Base-by-base conservation (phyloP, 768 basidiomycete genomes). In the Lactarius vividus region DNA sequence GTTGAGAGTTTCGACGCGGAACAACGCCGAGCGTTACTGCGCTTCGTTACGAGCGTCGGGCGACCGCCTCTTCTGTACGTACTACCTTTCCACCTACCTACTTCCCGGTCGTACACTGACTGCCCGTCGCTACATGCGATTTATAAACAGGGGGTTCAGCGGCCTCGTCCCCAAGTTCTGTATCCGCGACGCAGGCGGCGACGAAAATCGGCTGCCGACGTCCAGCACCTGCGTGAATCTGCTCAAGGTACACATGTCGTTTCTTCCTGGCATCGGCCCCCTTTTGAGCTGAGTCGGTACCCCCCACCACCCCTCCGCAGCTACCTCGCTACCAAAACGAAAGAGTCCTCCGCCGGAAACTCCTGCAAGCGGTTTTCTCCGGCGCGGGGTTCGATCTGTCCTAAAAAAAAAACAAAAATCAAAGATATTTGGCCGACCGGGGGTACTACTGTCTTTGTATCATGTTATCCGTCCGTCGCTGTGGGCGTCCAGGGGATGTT, bases 331-430 rank as follows among this genome's bases (percentile, higher is more conserved):
- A 93, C 73, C 75, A 78, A 61, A 86, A 79, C 71, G 89, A 91
- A 74, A 75, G 76, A 26, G 80, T 84, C 2, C 79, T 98, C 28
- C 81, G 85, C 11, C 78, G 84, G 57, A 98, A 97, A 76, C 78
- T 98, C 33, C 72, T 96, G 6, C 89, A 94, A 72, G 92, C 94
- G 1, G 92, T 98, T 72, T 89, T 82, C 53, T 86, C 93, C 0
- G 89, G 88, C 49, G 92, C 94, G 4, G 96, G 96, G 1, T 98
- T 98, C 68, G 96, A 98, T 78, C 80, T 98, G 58, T 97, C 95
- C 11, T 97, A 68, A 23, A 39, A 39, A 26, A 31, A 4, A 13
- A 52, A 26, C 3, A 9, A 49, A 23, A 6, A 18, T 31, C 2
- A 5, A 18, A 49, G 46, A 26, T 4, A 13, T 8, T 37, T 37